These are phyloP conservation scores for Myxozyma monticola DNA, from an alignment of 805 yeast genomes.

Conservation along the genomic window DNA sequence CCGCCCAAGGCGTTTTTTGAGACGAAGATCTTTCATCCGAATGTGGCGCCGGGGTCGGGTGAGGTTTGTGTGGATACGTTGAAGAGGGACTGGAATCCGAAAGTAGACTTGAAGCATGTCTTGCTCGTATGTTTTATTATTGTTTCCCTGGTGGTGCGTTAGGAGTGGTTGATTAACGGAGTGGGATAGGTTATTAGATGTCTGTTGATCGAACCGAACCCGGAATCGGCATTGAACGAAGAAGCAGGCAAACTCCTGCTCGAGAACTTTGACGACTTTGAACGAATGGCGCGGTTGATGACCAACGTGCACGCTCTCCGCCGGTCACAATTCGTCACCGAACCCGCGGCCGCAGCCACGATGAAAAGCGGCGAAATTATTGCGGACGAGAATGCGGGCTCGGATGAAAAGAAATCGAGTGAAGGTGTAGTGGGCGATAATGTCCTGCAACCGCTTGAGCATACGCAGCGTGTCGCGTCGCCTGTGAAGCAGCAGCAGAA, in stretches of 20 bases:
- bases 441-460: conserved; percentile 19
- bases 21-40: conserved; percentile 37
- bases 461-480: conserved; percentile 18
- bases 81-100: conserved; percentile 37
- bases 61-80: conserved; percentile 40
- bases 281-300: conserved; percentile 35
- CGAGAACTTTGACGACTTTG: conserved; percentile 35
- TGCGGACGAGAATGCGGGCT: no score
- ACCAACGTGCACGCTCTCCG: conserved; percentile 36
- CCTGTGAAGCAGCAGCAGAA: no score
- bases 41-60: conserved; percentile 37
- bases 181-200: conserved; percentile 35
- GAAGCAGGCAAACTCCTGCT: conserved; percentile 38
- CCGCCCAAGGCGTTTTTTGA: conserved; percentile 49
- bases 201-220: conserved; percentile 38
- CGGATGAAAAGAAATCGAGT: no score
- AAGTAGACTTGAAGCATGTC: conserved; percentile 34
- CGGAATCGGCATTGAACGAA: conserved; percentile 38
- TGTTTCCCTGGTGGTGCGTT: background rate
- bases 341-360: conserved; percentile 3
- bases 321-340: conserved; percentile 11
- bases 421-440: conserved; percentile 1
- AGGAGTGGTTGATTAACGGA: background rate
- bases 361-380: background rate
- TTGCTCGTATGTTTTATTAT: conserved; percentile 27